These are phyloP conservation scores for Lonicera japonica DNA, from an alignment of 129 eudicot genomes.

Conservation along the genomic window DNA sequence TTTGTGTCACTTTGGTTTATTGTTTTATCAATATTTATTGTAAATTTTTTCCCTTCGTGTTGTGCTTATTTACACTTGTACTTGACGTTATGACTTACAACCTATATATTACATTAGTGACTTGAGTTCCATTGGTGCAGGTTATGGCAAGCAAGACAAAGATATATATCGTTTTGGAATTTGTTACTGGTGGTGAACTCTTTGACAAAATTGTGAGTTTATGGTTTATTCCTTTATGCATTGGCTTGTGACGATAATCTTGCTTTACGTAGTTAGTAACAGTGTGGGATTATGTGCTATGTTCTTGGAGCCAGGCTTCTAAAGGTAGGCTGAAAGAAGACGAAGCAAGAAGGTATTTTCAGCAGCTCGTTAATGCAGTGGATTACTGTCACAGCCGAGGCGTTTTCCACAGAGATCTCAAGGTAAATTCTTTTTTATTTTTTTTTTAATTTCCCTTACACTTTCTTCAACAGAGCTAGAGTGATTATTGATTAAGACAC, in stretches of 20 bases:
- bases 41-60: too few species aligned
- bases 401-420: constrained; percentile 94
- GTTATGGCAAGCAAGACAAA: constrained; percentile 92
- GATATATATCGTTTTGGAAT: constrained; percentile 83
- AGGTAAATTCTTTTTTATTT: constrained; percentile 31
- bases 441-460: not conserved
- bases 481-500: not conserved
- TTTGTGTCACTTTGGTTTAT: not conserved
- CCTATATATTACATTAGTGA: constrained; percentile 12
- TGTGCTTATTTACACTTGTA: not conserved
- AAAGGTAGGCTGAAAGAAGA: constrained; percentile 96
- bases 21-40: not conserved
- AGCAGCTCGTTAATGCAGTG: constrained; percentile 94
- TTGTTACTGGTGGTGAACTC: constrained; percentile 97
- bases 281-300: constrained; percentile 1
- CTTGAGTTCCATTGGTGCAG: constrained; percentile 29
- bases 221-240: not conserved
- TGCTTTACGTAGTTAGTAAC: constrained; percentile 4
- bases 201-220: constrained; percentile 91
- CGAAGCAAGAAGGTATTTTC: constrained; percentile 94
- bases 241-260: constrained; percentile 9
- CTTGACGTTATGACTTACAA: not conserved
- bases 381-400: constrained; percentile 99
- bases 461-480: not conserved
- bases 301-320: constrained; percentile 52